Evolutionary conservation across 208 protist genomes (phyloP).

Genomic region (Trypanosoma platydactyli): DNA sequence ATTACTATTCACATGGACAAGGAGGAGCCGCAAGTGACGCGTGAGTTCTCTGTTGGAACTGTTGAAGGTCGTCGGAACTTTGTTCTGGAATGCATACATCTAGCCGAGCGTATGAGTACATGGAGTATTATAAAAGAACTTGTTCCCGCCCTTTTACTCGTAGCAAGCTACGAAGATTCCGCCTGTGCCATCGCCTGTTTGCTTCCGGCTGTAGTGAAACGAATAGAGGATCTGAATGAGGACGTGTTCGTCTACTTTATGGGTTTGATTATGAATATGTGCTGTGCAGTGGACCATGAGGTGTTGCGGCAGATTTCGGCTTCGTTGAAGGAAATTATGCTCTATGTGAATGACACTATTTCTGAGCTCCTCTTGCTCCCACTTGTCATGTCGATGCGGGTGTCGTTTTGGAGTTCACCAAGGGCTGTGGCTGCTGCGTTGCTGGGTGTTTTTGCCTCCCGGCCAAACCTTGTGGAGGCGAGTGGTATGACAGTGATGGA

Average conservation of each 20-base stretch:
- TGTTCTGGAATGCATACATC: slow-evolving; percentile 41
- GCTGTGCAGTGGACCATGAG: slow-evolving; percentile 51
- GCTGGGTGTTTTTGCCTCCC: slow-evolving; percentile 51
- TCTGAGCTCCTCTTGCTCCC: slow-evolving; percentile 51
- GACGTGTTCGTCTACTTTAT: slow-evolving; percentile 60
- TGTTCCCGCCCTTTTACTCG: slow-evolving; percentile 58
- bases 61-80: slow-evolving; percentile 57
- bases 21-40: slow-evolving; percentile 29
- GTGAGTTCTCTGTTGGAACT: slow-evolving; percentile 19
- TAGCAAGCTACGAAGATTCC: slow-evolving; percentile 62
- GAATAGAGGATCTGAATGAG: slow-evolving; percentile 32
- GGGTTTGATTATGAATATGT: slow-evolving; percentile 74
- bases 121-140: slow-evolving; percentile 56
- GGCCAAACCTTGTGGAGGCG: slow-evolving; percentile 40
- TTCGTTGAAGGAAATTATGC: slow-evolving; percentile 41
- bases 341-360: slow-evolving; percentile 38
- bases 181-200: slow-evolving; percentile 43
- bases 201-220: slow-evolving; percentile 55
- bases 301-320: slow-evolving; percentile 44
- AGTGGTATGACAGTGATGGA: slow-evolving; percentile 48
- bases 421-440: slow-evolving; percentile 65
- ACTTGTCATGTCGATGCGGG: slow-evolving; percentile 58
- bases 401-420: slow-evolving; percentile 69
- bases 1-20: slow-evolving; percentile 47
- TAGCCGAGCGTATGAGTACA: slow-evolving; percentile 53